phyloP scores from a whole-genome alignment of 352 stramenopile species.

The Globisporangium sylvaticum region DNA sequence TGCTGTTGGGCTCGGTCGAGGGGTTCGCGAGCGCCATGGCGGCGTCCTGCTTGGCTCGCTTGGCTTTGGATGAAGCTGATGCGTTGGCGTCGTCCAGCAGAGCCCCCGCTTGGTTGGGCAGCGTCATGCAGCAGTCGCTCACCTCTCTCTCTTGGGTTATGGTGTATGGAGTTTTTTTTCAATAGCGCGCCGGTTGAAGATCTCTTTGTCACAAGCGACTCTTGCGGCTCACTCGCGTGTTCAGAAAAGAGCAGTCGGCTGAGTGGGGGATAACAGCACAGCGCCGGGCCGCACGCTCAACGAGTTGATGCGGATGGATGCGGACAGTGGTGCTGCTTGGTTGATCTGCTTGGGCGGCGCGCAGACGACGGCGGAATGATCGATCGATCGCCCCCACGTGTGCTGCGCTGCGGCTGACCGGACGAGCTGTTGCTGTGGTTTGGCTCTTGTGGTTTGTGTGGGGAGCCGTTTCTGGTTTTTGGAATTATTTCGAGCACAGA shows the following conservation, averaged over 20 bases:
- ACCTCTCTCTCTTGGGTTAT: background rate
- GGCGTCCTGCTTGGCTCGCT: background rate
- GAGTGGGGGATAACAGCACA: background rate
- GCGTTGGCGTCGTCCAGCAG: background rate
- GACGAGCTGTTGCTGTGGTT: background rate
- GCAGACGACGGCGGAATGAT: background rate
- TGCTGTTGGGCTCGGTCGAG: constrained; percentile 20
- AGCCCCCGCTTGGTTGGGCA: constrained; percentile 5
- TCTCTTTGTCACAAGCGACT: constrained; percentile 9
- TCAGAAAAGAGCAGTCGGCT: background rate
- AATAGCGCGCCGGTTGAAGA: constrained; percentile 7
- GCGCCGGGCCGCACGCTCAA: background rate
- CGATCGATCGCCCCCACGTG: background rate
- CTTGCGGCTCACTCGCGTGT: background rate
- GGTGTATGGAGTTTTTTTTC: background rate
- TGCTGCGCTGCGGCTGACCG: background rate
- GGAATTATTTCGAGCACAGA: constrained; percentile 5
- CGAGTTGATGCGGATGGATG: background rate
- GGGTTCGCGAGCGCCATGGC: constrained; percentile 14
- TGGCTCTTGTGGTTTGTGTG: background rate
- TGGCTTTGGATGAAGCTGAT: background rate
- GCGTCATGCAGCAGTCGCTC: constrained; percentile 6
- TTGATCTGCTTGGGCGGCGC: background rate
- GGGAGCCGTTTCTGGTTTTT: constrained; percentile 5
- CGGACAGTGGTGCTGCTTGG: background rate